Percentiles rank a stretch among this genome's conserved stretches.
Evolutionary conservation across 441 rosid species (phyloP).

Genomic region (Syzygium syzygioides): DNA sequence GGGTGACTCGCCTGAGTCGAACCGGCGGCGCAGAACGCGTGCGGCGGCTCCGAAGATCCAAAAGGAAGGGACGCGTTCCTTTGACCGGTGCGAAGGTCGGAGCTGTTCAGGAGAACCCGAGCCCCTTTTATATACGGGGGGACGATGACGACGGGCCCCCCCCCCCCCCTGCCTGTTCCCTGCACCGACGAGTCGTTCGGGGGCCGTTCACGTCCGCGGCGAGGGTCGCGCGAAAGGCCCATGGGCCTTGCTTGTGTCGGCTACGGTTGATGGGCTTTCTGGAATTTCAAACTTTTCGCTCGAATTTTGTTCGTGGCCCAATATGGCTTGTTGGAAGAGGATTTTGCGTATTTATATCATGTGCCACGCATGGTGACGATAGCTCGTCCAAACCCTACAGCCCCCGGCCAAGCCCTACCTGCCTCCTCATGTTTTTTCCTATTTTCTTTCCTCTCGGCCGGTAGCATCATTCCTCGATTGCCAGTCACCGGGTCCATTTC

Average conservation of each 20-base stretch:
- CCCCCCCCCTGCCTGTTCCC: background rate
- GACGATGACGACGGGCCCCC: background rate
- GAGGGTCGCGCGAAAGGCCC: background rate
- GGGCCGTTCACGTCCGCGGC: background rate
- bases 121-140: background rate
- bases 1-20: background rate
- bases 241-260: background rate
- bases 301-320: background rate
- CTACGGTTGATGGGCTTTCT: background rate
- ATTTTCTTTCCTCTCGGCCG: background rate
- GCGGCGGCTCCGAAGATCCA: background rate
- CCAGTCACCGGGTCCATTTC: background rate
- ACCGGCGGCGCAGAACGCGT: background rate
- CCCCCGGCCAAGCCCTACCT: background rate
- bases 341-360: background rate
- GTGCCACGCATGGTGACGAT: background rate
- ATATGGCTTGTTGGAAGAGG: background rate
- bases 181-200: background rate
- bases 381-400: fast-evolving
- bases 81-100: background rate
- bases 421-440: background rate
- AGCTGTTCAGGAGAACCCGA: background rate
- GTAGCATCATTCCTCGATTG: background rate
- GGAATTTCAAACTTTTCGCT: too few species aligned
- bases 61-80: background rate